A percentile compares a stretch with the other conserved stretches of the same genome.
Evolutionary conservation across 306 rosid genomes (phyloP).

Genomic region (Purshia tridentata): DNA sequence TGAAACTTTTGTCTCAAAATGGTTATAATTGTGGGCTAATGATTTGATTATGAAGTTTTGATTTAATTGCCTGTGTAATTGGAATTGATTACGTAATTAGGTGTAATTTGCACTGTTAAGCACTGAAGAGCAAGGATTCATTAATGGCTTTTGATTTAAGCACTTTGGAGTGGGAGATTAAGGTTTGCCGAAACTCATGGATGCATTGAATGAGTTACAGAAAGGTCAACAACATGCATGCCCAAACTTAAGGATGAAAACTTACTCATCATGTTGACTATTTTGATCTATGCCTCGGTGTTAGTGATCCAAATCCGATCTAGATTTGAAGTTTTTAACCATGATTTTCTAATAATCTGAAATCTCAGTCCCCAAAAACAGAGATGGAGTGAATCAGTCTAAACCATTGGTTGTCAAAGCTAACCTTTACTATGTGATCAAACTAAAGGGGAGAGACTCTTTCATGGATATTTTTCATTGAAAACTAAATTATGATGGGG

Average conservation of each 20-base stretch:
- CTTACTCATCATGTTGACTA: neutral
- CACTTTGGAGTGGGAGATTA: neutral
- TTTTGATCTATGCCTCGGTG: neutral
- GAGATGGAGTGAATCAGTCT: constrained; percentile 3
- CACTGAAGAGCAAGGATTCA: neutral
- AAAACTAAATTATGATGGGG: too few species aligned
- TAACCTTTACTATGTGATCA: too few species aligned
- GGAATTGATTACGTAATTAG: too few species aligned
- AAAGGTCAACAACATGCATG: neutral
- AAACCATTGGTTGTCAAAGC: neutral
- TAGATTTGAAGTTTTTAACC: neutral
- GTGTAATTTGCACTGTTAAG: neutral
- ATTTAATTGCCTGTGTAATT: too few species aligned
- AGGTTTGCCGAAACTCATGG: neutral
- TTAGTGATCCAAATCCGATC: constrained; percentile 9
- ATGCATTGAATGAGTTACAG: neutral
- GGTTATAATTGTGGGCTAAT: too few species aligned
- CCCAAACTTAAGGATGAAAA: neutral
- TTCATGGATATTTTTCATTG: too few species aligned
- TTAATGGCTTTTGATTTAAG: neutral
- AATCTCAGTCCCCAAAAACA: too few species aligned
- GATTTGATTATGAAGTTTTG: too few species aligned
- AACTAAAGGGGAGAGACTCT: too few species aligned
- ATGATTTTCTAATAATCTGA: neutral
- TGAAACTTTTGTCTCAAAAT: neutral